These are phyloP conservation scores for Staphylotrichum tortipilum DNA, from an alignment of 495 filamentous ascomycete species.

Conservation along the genomic window DNA sequence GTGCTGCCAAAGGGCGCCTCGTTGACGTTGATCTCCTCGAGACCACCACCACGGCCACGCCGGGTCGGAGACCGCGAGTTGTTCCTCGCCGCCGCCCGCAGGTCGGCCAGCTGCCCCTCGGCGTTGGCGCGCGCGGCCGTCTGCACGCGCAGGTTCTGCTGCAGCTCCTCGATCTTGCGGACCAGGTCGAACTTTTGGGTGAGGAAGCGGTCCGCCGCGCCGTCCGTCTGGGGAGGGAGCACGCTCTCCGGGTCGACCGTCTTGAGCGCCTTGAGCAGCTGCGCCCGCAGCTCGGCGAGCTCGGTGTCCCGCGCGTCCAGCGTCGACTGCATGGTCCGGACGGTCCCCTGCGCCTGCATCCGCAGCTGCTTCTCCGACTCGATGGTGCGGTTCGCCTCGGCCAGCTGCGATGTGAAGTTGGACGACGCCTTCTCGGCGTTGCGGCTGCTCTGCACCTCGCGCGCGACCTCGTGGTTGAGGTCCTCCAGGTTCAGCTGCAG, in stretches of 20 bases:
- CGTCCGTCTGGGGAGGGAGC: constrained; percentile 36
- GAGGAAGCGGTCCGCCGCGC: constrained; percentile 38
- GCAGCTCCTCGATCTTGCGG: constrained; percentile 80
- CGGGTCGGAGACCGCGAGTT: constrained; percentile 61
- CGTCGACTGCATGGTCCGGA: constrained; percentile 65
- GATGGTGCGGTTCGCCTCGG: constrained; percentile 78
- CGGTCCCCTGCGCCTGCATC: constrained; percentile 76
- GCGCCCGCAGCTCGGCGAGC: constrained; percentile 65
- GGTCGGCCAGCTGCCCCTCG: constrained; percentile 72
- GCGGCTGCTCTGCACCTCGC: constrained; percentile 84
- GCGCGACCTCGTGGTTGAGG: constrained; percentile 82
- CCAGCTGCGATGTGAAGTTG: constrained; percentile 68
- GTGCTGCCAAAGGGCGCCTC: constrained; percentile 66
- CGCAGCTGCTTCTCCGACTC: constrained; percentile 86
- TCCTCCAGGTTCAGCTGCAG: constrained; percentile 82
- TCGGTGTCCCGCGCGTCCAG: constrained; percentile 73
- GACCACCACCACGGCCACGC: too few relatives aligned
- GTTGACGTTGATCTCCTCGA: constrained; percentile 85
- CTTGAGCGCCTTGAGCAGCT: constrained; percentile 72
- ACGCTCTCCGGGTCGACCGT: constrained; percentile 72
- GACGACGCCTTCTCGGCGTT: constrained; percentile 91
- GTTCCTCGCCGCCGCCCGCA: constrained; percentile 64
- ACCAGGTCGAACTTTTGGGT: constrained; percentile 68
- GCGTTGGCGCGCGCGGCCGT: constrained; percentile 76
- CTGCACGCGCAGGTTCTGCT: constrained; percentile 75